A percentile compares a stretch with the other conserved stretches of the same genome.
These are phyloP conservation scores for Ophiostoma pallidulum DNA, from an alignment of 2,329 filamentous ascomycete species.

Conservation along the genomic window DNA sequence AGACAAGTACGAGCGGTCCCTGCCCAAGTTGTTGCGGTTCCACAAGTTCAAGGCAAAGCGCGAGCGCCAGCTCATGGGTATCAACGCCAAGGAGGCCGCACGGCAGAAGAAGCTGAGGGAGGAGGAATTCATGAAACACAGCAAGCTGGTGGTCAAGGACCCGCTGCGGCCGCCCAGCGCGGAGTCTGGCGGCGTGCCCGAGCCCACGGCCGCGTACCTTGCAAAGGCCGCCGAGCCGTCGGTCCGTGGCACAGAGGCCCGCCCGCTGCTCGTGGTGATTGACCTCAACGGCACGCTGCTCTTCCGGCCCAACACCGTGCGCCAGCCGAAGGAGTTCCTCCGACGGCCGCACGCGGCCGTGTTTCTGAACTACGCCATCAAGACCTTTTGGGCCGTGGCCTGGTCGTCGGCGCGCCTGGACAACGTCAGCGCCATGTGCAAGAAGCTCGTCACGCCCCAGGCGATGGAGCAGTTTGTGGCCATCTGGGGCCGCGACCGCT, in stretches of 20 bases:
- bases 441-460: constrained; percentile 42
- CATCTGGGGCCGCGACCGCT: constrained; percentile 68
- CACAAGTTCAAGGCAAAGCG: too few relatives aligned
- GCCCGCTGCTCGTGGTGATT: constrained; percentile 68
- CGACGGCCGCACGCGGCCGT: constrained; percentile 55
- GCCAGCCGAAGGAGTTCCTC: constrained; percentile 43
- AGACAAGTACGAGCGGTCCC: neutral
- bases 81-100: too few relatives aligned
- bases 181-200: constrained; percentile 45
- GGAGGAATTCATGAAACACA: too few relatives aligned
- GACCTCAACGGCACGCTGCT: constrained; percentile 92
- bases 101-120: too few relatives aligned
- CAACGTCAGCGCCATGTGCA: constrained; percentile 63
- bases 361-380: constrained; percentile 67
- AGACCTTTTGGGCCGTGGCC: constrained; percentile 69
- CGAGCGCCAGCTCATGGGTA: too few relatives aligned
- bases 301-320: constrained; percentile 49
- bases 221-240: constrained; percentile 31
- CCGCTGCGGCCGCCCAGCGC: neutral
- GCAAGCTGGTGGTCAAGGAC: too few relatives aligned
- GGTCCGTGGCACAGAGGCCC: constrained; percentile 35
- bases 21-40: too few relatives aligned
- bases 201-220: constrained; percentile 54
- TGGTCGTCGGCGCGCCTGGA: constrained; percentile 77
- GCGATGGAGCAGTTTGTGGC: constrained; percentile 45